phyloP scores from a whole-genome alignment of 2,329 filamentous ascomycete genomes.

The Exophiala bonariae region DNA sequence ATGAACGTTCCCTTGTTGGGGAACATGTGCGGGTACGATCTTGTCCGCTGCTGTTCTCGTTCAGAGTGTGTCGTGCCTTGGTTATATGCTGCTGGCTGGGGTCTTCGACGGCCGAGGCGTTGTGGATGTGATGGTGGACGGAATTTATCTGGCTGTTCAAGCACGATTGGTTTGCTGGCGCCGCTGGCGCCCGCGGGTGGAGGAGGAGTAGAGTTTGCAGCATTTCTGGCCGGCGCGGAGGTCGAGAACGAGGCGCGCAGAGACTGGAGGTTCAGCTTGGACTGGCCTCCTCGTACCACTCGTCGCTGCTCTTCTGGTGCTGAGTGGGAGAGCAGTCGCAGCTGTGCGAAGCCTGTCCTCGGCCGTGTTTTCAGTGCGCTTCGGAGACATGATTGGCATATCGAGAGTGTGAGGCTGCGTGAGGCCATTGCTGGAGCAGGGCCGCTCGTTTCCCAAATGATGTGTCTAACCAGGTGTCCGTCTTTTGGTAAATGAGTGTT shows the following conservation, averaged over 20 bases:
- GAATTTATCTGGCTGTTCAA: constrained; percentile 87
- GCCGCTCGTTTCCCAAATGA: too few species aligned
- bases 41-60: constrained; percentile 63
- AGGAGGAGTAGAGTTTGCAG: too few species aligned
- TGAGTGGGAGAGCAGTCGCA: not conserved
- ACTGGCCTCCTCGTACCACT: too few species aligned
- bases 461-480: too few species aligned
- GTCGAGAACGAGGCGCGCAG: constrained; percentile 13
- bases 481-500: too few species aligned
- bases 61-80: constrained; percentile 57
- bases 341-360: not conserved
- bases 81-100: constrained; percentile 61
- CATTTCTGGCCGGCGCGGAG: constrained; percentile 5
- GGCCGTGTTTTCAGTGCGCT: constrained; percentile 1
- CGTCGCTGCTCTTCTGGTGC: not conserved
- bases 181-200: constrained; percentile 27
- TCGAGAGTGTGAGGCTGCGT: constrained; percentile 51
- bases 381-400: constrained; percentile 42
- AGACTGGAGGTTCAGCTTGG: not conserved
- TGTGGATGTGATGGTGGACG: constrained; percentile 87
- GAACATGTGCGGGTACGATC: constrained; percentile 86
- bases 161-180: constrained; percentile 61
- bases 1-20: constrained; percentile 78
- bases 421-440: constrained; percentile 27
- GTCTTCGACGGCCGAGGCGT: constrained; percentile 62